Percentiles rank a stretch among this genome's conserved stretches.
phyloP scores from a whole-genome alignment of 2,329 filamentous ascomycete species.

The Stagonosporopsis vannaccii region DNA sequence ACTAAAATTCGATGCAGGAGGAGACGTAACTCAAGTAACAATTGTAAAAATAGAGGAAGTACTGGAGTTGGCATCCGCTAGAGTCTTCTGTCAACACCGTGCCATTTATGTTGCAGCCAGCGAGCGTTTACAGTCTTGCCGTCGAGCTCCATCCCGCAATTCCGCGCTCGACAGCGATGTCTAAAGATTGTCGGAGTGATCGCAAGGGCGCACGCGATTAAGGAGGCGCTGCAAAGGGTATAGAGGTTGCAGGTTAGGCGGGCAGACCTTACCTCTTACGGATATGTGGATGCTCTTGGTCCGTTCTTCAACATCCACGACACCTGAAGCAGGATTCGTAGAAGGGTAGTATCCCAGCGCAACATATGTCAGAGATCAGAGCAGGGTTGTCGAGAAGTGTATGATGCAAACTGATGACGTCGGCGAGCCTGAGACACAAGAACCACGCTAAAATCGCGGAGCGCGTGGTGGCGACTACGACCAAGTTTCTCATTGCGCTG shows the following conservation, averaged over 20 bases:
- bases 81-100: too few relatives aligned
- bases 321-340: background rate
- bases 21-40: too few relatives aligned
- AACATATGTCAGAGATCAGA: background rate
- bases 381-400: background rate
- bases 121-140: too few relatives aligned
- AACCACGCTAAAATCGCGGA: background rate
- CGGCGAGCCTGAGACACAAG: background rate
- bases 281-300: constrained; percentile 22
- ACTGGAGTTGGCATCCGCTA: too few relatives aligned
- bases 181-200: too few relatives aligned
- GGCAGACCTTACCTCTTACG: constrained; percentile 44
- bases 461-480: background rate
- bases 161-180: too few relatives aligned
- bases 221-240: constrained; percentile 22
- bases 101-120: too few relatives aligned
- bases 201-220: too few relatives aligned
- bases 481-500: background rate
- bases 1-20: too few relatives aligned
- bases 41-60: too few relatives aligned
- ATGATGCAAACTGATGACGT: background rate
- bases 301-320: background rate
- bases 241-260: constrained; percentile 35
- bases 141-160: too few relatives aligned
- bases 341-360: background rate